Percentiles rank a stretch among this genome's conserved stretches.
These are phyloP conservation scores for Hirsutella minnesotensis DNA, from an alignment of 2,329 filamentous ascomycete genomes.

Conservation along the genomic window DNA sequence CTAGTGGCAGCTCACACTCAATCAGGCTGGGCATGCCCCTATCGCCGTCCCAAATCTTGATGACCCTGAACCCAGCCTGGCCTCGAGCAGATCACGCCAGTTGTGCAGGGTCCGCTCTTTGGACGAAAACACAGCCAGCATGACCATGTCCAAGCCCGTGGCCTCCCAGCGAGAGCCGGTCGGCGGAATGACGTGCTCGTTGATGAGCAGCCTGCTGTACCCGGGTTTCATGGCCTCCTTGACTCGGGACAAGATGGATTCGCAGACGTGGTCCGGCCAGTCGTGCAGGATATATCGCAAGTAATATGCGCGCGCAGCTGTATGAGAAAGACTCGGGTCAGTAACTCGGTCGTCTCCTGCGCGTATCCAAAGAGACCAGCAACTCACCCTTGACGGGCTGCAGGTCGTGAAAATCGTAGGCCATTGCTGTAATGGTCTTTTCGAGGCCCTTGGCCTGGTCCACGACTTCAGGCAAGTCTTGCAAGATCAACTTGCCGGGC, in stretches of 20 bases:
- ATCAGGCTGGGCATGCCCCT: constrained; percentile 25
- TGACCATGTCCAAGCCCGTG: constrained; percentile 24
- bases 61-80: constrained; percentile 20
- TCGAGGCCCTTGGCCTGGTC: constrained; percentile 17
- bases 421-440: constrained; percentile 20
- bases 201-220: constrained; percentile 24
- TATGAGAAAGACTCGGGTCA: constrained; percentile 10
- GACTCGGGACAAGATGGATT: constrained; percentile 17
- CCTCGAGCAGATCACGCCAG: constrained; percentile 20
- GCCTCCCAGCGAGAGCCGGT: constrained; percentile 22
- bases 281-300: constrained; percentile 30
- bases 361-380: no score
- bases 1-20: constrained; percentile 17
- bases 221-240: constrained; percentile 23
- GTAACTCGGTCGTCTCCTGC: no score
- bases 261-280: constrained; percentile 23
- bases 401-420: constrained; percentile 32
- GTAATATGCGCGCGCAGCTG: constrained; percentile 18
- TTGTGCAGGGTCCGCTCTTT: constrained; percentile 23
- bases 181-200: constrained; percentile 24
- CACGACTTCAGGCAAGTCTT: not conserved
- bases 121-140: constrained; percentile 17
- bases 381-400: constrained; percentile 31
- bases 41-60: constrained; percentile 18
- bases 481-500: not conserved